Conservation (phyloP, 176 grass and related monocot genomes). For the Bromus sterilis region DNA sequence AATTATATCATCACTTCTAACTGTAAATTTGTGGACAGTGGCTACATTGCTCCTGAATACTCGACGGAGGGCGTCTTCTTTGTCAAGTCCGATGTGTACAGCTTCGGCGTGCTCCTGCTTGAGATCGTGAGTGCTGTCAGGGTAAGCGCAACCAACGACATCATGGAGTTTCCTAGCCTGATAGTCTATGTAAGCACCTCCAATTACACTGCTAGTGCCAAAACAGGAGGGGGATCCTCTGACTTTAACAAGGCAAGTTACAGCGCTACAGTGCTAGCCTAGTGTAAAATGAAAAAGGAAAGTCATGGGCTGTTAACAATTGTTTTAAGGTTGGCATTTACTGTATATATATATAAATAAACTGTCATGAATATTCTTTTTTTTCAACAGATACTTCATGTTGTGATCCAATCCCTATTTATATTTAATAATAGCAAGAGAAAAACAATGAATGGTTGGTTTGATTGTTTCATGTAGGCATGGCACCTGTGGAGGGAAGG, state of each 20-base stretch:
- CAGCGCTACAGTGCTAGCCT: no score
- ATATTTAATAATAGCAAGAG: not conserved
- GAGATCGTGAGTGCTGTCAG: constrained; percentile 50
- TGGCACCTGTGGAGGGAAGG: constrained; percentile 57
- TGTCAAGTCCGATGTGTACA: constrained; percentile 62
- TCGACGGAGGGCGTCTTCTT: constrained; percentile 45
- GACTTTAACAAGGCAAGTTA: no score
- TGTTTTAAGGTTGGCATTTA: no score
- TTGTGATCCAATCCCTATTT: not conserved
- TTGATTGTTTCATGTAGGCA: constrained; percentile 18
- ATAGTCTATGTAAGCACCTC: constrained; percentile 42
- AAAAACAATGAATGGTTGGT: not conserved
- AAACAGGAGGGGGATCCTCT: no score
- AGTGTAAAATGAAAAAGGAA: no score
- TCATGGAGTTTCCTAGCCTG: constrained; percentile 39
- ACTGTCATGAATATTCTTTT: not conserved
- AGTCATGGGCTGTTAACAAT: no score
- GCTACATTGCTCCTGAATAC: constrained; percentile 70
- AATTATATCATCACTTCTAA: not conserved
- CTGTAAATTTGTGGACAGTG: constrained; percentile 16
- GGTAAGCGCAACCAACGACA: constrained; percentile 32
- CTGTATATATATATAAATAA: no score
- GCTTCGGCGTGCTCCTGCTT: constrained; percentile 49
- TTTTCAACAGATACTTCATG: not conserved
- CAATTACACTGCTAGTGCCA: not conserved